These are phyloP conservation scores for Pleurotus pulmonarius DNA, from an alignment of 768 basidiomycete species.

Conservation along the genomic window DNA sequence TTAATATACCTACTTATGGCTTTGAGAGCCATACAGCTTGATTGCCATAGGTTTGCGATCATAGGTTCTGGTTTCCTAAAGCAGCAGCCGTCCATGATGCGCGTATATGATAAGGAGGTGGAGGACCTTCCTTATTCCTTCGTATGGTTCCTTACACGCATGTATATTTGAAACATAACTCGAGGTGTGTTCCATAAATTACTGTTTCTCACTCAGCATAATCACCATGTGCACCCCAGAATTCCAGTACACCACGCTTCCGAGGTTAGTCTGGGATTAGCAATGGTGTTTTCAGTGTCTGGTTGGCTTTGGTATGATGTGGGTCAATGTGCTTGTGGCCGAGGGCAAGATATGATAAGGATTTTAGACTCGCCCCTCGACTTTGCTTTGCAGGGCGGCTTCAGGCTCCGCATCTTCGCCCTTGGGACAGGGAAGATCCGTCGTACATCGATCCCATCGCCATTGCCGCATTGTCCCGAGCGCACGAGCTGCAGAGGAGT, in stretches of 20 bases:
- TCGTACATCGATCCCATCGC: too few species aligned
- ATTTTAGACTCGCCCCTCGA: too few species aligned
- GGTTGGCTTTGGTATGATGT: too few species aligned
- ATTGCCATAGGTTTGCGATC: neutral
- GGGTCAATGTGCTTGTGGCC: too few species aligned
- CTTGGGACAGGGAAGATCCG: too few species aligned
- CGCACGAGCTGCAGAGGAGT: too few species aligned
- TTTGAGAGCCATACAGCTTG: neutral
- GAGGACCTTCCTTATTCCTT: neutral
- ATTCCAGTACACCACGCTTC: conserved; percentile 1
- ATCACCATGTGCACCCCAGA: conserved; percentile 1
- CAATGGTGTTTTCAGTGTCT: neutral
- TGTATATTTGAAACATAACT: neutral
- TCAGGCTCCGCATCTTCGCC: too few species aligned
- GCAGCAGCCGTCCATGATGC: neutral
- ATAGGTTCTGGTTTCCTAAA: neutral
- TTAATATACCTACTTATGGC: conserved; percentile 5
- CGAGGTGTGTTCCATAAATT: neutral
- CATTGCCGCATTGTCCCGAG: too few species aligned
- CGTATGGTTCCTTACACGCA: neutral
- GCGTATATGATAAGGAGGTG: conserved; percentile 1
- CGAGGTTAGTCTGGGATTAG: neutral
- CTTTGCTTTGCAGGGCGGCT: too few species aligned
- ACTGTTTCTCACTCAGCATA: neutral
- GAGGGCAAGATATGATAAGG: too few species aligned